These are phyloP conservation scores for Citropsis articulata DNA, from an alignment of 345 rosid species.

Conservation along the genomic window DNA sequence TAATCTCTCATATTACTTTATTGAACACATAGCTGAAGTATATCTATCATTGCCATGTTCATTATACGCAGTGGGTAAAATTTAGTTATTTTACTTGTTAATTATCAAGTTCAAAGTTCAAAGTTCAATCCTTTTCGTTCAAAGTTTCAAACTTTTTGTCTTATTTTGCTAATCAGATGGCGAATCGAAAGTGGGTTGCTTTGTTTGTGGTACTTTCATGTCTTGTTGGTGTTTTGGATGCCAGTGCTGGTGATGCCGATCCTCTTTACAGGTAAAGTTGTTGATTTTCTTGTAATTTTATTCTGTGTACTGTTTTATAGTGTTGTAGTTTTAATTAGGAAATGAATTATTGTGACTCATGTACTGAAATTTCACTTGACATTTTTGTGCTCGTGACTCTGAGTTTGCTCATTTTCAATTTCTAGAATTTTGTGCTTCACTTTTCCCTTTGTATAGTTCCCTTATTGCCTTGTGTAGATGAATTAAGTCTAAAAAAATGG, in stretches of 20 bases:
- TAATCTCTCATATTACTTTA: neutral
- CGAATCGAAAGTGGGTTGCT: constrained; percentile 22
- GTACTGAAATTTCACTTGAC: neutral
- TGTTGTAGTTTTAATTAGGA: neutral
- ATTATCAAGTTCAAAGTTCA: neutral
- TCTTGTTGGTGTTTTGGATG: constrained; percentile 38
- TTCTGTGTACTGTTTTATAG: neutral
- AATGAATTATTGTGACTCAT: neutral
- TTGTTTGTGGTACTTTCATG: constrained; percentile 29
- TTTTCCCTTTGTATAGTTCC: neutral
- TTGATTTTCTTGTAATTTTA: neutral
- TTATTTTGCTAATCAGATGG: constrained; percentile 31
- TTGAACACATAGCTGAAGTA: neutral
- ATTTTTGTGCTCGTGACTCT: neutral
- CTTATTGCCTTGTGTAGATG: neutral
- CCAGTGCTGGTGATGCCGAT: constrained; percentile 78
- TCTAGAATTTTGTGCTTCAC: neutral
- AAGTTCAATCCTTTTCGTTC: neutral
- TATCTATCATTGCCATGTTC: neutral
- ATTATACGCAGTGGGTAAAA: neutral
- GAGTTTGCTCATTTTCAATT: neutral
- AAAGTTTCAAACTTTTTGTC: neutral
- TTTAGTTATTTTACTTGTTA: neutral
- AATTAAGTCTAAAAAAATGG: neutral
- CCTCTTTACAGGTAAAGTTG: constrained; percentile 54